Evolutionary conservation across 768 basidiomycete species (phyloP), one percentile per base, ranked within the genome.

Genomic region (Sarcodon sp.): DNA sequence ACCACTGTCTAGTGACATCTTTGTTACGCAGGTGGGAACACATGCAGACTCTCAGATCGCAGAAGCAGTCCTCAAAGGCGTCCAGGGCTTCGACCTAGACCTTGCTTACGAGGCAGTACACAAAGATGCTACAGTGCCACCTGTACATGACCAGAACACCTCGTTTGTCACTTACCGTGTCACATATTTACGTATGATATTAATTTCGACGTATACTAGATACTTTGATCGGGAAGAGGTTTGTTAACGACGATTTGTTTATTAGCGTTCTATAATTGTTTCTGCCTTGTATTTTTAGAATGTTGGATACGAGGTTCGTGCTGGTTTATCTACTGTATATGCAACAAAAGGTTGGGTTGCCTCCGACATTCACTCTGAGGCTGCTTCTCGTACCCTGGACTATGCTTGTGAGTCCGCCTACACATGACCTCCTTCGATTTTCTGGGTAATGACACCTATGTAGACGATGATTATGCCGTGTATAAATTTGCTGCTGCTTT

Each of bases 271-370:
- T 47, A 31, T 18, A 18, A 38, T 27, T 8, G 31, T 34, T 35
- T 21, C 18, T 4, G 36, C 21, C 18, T 9, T 31, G 21, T 10
- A 15, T 34, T 10, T n/a, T 12, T 49, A 86, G 80, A 65, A 75
- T 47, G 81, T 87, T 1, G 80, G 83, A 41, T 86, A 83, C 55
- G 87, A 90, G 70, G 87, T 79, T 6, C 78, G 87, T 31, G 87
- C 87, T 0, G 87, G 87, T 0, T 64, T 89, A 16, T 76, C 78
- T 0, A 75, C 80, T 0, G 74, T 77, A n/a, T 90, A 87, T 54
- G 71, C 66, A 32, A 58, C 69, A 21, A 69, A 74, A 13, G 87
- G 85, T 7, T 90, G 80, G 77, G 87, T 89, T 1, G 87, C 82
- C 1, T 71, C 79, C 47, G 85, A 90, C 51, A 61, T 84, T 13